A percentile compares a stretch with the other conserved stretches of the same genome.
phyloP scores from a whole-genome alignment of 495 filamentous ascomycete genomes.

The Hypoxylon lenormandii region DNA sequence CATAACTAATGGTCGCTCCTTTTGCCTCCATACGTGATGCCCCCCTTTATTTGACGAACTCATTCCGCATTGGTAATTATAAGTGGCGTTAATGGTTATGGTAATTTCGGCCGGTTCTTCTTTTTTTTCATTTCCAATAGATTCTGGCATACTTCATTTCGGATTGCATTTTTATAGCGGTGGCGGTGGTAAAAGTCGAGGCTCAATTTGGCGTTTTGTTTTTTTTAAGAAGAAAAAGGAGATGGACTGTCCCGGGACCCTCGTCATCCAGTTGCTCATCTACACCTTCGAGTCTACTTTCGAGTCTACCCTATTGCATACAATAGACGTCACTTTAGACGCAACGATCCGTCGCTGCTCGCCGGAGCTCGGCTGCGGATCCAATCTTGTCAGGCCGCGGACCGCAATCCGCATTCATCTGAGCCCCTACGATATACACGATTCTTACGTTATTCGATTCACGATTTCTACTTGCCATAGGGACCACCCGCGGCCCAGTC shows the following conservation, averaged over 20 bases:
- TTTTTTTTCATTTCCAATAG: slow-evolving; percentile 49
- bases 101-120: slow-evolving; percentile 39
- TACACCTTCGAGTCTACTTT: slow-evolving; percentile 26
- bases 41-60: slow-evolving; percentile 23
- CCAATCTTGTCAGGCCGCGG: slow-evolving; percentile 1
- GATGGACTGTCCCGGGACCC: slow-evolving; percentile 29
- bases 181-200: slow-evolving; percentile 48
- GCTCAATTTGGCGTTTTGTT: slow-evolving; percentile 47
- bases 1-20: slow-evolving; percentile 12
- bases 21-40: slow-evolving; percentile 24
- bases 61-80: slow-evolving; percentile 41
- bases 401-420: neutral
- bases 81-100: slow-evolving; percentile 45
- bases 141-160: slow-evolving; percentile 44
- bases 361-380: neutral
- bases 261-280: slow-evolving; percentile 36
- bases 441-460: slow-evolving; percentile 47
- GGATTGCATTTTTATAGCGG: slow-evolving; percentile 50
- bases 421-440: slow-evolving; percentile 29
- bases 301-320: slow-evolving; percentile 16
- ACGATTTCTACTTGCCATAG: slow-evolving; percentile 28
- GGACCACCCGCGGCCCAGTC: slow-evolving; percentile 9
- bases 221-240: slow-evolving; percentile 41
- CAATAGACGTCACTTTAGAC: slow-evolving; percentile 28
- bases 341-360: slow-evolving; percentile 1